phyloP scores from a whole-genome alignment of 371 early-diverging fungal species.

The Mucor irregularis region DNA sequence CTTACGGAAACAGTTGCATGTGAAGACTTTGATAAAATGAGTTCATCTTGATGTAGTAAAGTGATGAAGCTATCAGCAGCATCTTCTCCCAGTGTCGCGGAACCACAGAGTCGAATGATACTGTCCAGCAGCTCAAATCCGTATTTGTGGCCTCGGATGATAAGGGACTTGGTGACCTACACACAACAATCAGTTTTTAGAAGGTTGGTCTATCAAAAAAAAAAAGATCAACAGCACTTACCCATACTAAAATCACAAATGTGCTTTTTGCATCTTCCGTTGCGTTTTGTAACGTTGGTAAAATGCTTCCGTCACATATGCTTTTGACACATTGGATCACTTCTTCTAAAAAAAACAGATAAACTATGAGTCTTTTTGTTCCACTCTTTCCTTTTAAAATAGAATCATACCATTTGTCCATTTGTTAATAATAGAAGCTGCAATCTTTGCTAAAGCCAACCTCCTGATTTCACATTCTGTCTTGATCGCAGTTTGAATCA shows the following conservation, averaged over 20 bases:
- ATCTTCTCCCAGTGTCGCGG: conserved; percentile 40
- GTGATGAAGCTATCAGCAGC: conserved; percentile 67
- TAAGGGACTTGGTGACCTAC: conserved; percentile 63
- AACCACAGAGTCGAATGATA: conserved; percentile 51
- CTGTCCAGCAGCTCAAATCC: conserved; percentile 58
- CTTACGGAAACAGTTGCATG: conserved; percentile 67
- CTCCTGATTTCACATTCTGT: conserved; percentile 28
- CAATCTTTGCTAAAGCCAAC: conserved; percentile 40
- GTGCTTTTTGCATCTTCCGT: conserved; percentile 1
- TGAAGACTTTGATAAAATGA: conserved; percentile 63
- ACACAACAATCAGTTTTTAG: background rate
- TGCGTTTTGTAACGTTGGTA: conserved; percentile 3
- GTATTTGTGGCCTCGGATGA: conserved; percentile 48
- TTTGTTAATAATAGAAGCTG: conserved; percentile 55
- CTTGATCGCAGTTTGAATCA: conserved; percentile 41
- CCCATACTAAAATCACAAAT: conserved; percentile 10
- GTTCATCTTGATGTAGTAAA: conserved; percentile 64
- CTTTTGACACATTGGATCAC: conserved; percentile 8
- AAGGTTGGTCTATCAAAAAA: background rate
- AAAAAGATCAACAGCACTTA: background rate
- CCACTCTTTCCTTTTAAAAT: background rate
- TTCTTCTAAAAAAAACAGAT: conserved; percentile 12
- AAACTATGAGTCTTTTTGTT: background rate
- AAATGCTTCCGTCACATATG: background rate
- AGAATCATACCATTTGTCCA: conserved; percentile 40